Conservation (phyloP, 805 yeast species). For the Candida wancherniae region DNA sequence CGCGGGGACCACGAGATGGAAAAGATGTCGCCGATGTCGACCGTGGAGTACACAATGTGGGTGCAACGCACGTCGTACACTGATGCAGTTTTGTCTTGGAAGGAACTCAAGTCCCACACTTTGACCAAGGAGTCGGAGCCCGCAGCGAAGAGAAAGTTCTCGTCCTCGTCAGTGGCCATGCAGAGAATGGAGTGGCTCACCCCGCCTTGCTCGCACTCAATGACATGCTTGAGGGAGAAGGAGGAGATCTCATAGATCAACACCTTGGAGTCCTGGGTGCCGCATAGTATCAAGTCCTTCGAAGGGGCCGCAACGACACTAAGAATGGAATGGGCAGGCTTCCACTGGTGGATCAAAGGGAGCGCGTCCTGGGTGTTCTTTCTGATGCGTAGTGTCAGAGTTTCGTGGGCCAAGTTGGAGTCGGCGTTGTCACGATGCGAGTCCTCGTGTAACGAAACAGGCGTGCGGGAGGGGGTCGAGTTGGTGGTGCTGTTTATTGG, state of each 20-base stretch:
- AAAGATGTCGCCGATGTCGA: constrained; percentile 92
- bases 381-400: too few species aligned
- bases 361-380: constrained; percentile 10
- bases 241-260: constrained; percentile 63
- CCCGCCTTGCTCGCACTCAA: constrained; percentile 42
- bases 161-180: constrained; percentile 50
- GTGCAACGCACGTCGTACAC: constrained; percentile 27
- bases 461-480: constrained; percentile 17
- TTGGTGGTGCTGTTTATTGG: constrained; percentile 25
- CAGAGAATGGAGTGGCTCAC: constrained; percentile 74
- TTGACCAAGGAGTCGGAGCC: constrained; percentile 88
- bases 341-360: constrained; percentile 62
- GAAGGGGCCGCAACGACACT: constrained; percentile 62
- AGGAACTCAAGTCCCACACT: constrained; percentile 63
- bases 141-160: constrained; percentile 67
- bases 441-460: constrained; percentile 8
- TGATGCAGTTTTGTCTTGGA: constrained; percentile 12
- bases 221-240: constrained; percentile 49
- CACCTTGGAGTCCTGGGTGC: constrained; percentile 83
- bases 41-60: constrained; percentile 74
- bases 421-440: background rate
- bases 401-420: background rate
- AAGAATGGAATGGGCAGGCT: constrained; percentile 63
- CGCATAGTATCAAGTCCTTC: constrained; percentile 66
- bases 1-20: constrained; percentile 66